A percentile compares a stretch with the other conserved stretches of the same genome.
phyloP scores from a whole-genome alignment of 2,329 filamentous ascomycete genomes.

The Trichoderma sp. region DNA sequence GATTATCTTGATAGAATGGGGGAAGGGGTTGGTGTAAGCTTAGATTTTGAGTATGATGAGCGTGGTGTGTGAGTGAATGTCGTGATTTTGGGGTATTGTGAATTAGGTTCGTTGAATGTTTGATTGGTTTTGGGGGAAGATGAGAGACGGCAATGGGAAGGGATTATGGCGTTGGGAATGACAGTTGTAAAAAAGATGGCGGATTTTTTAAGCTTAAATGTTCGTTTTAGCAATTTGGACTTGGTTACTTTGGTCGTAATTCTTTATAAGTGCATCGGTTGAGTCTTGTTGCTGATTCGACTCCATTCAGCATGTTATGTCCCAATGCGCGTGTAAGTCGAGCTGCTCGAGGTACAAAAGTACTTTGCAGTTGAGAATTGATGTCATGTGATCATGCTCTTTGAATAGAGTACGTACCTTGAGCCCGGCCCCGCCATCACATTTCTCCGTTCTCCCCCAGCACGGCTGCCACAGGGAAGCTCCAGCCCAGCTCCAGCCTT shows the following conservation, averaged over 20 bases:
- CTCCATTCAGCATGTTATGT: not conserved
- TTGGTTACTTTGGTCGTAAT: not conserved
- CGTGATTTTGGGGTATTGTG: not conserved
- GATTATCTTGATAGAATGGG: not conserved
- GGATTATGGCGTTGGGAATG: not conserved
- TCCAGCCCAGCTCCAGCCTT: slow-evolving; percentile 33
- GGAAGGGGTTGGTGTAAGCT: not conserved
- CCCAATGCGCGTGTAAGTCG: not conserved
- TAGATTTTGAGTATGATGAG: accelerated
- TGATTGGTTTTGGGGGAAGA: not conserved
- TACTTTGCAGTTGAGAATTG: not conserved
- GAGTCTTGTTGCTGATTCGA: not conserved
- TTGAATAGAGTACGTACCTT: not conserved
- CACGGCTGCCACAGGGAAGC: slow-evolving; percentile 20
- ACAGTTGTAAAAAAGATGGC: not conserved
- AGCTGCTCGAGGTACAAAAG: not conserved
- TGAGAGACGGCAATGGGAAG: not conserved
- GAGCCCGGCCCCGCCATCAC: slow-evolving; percentile 28
- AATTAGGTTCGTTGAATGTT: not conserved
- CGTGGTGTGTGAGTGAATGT: not conserved
- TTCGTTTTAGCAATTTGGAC: not conserved
- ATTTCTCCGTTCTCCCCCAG: slow-evolving; percentile 33
- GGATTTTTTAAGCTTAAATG: accelerated
- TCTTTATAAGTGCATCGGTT: not conserved
- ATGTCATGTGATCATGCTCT: not conserved